A percentile compares a stretch with the other conserved stretches of the same genome.
phyloP scores from a whole-genome alignment of 345 rosid species.

The Eucalyptus erythrocorys region DNA sequence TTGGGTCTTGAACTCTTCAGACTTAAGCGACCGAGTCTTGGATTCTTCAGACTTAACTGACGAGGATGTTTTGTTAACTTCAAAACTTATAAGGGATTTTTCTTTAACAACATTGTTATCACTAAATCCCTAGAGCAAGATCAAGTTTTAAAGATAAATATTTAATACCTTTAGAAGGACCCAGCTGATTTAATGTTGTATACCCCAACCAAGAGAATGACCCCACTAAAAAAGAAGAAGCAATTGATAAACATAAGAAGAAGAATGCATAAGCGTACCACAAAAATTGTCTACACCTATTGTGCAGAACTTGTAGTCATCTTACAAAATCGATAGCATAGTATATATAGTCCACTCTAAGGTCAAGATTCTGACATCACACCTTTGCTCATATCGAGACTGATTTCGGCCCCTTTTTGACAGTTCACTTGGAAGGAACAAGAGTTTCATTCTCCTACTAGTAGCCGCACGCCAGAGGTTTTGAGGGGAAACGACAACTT shows the following conservation, averaged over 20 bases:
- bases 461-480: slow-evolving; percentile 44
- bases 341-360: neutral
- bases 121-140: neutral
- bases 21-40: too few relatives aligned
- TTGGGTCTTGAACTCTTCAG: too few relatives aligned
- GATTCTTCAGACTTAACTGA: too few relatives aligned
- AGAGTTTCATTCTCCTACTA: slow-evolving; percentile 44
- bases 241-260: neutral
- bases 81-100: too few relatives aligned
- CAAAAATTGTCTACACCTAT: neutral
- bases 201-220: neutral
- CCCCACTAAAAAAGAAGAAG: neutral
- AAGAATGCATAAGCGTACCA: neutral
- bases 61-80: too few relatives aligned
- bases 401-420: slow-evolving; percentile 56
- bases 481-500: slow-evolving; percentile 22
- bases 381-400: slow-evolving; percentile 35
- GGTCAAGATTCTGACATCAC: neutral
- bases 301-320: neutral
- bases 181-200: neutral
- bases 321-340: neutral
- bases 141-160: neutral
- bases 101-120: neutral
- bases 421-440: slow-evolving; percentile 63
- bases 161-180: neutral